Conservation (phyloP, 2,329 filamentous ascomycete species). For the Ascochyta lentis region DNA sequence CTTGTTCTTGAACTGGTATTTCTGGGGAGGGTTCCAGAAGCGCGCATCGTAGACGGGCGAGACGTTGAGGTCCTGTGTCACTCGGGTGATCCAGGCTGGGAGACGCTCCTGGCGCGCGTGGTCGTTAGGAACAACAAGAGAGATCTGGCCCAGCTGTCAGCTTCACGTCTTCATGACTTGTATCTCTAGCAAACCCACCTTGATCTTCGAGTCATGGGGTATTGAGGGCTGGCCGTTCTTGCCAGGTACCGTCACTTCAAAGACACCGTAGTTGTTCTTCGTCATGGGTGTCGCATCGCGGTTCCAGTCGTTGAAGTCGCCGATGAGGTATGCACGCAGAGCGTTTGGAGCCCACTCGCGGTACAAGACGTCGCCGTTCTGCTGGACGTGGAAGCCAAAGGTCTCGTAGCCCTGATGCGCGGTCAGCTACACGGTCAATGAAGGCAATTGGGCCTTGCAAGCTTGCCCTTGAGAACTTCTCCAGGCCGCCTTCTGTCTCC, state of each 20-base stretch:
- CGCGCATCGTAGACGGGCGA: slow-evolving; percentile 93
- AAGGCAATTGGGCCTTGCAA: neutral
- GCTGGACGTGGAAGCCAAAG: slow-evolving; percentile 82
- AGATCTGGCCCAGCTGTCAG: slow-evolving; percentile 65
- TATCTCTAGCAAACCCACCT: slow-evolving; percentile 63
- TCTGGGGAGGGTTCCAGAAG: slow-evolving; percentile 94
- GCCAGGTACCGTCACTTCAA: slow-evolving; percentile 79
- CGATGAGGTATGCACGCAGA: slow-evolving; percentile 80
- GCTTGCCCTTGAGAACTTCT: slow-evolving; percentile 84
- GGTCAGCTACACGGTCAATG: slow-evolving; percentile 24
- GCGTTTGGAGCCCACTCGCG: slow-evolving; percentile 97
- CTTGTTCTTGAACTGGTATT: slow-evolving; percentile 83
- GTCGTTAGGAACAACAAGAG: slow-evolving; percentile 78
- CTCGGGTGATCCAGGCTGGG: slow-evolving; percentile 96
- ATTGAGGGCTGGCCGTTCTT: slow-evolving; percentile 79
- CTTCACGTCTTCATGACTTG: neutral
- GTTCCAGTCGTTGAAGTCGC: slow-evolving; percentile 97
- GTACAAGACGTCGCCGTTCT: slow-evolving; percentile 86
- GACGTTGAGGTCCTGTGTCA: slow-evolving; percentile 88
- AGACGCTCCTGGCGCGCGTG: slow-evolving; percentile 81
- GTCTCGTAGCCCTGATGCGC: slow-evolving; percentile 76
- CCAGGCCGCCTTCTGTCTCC: slow-evolving; percentile 83
- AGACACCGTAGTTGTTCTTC: slow-evolving; percentile 84
- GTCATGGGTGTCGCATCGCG: slow-evolving; percentile 84
- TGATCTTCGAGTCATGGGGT: slow-evolving; percentile 92